Base-by-base conservation (phyloP, 177 flowering plant species). In the Telopea speciosissima region DNA sequence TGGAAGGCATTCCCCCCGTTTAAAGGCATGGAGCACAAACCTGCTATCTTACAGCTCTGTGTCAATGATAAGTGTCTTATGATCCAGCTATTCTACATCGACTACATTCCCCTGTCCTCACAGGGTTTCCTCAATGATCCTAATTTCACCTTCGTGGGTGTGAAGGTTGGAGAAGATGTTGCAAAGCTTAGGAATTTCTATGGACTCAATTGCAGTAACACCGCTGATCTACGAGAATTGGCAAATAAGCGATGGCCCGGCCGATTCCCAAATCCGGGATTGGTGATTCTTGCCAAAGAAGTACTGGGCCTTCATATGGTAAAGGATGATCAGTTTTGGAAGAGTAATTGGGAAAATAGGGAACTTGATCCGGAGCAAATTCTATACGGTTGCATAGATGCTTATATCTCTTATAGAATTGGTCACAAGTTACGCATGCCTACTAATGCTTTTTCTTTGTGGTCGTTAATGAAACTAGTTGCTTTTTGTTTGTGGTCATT, bases 41-140 rank as follows among this genome's bases (percentile, higher is more conserved):
- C 81, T 0, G 84, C 84, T 12, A 82, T 79, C 5, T 68, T 84
- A 26, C 87, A 84, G 65, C 80, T 84, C 0, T 84, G 83, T 70
- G 66, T 79, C 1, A 75, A 72, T 67, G 54, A 63, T 8, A 76
- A 77, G 24, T 83, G 83, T 66, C 65, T 81, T 1, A 77, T 83
- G 6, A 21, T 81, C 23, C 84, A 81, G 63, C 74, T 83, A 6
- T 68, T 77, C 59, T 76, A 76, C 72, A 23, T 83, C 68, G 82
- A 81, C 63, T 45, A 58, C 59, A 72, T 81, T 33, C 82, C 86
- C 0, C 23, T 65, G 24, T 71, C 84, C 66, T 9, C 1, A 1
- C 2, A 44, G 49, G 14, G 9, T 13, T 44, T 44, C 49, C 49
- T 81, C 1, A 10, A 31, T 1, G 59, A 73, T 62, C 52, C 81